Evolutionary conservation across 2,329 filamentous ascomycete species (phyloP), one percentile per base, ranked within the genome.

Genomic region (Talaromyces sp.): DNA sequence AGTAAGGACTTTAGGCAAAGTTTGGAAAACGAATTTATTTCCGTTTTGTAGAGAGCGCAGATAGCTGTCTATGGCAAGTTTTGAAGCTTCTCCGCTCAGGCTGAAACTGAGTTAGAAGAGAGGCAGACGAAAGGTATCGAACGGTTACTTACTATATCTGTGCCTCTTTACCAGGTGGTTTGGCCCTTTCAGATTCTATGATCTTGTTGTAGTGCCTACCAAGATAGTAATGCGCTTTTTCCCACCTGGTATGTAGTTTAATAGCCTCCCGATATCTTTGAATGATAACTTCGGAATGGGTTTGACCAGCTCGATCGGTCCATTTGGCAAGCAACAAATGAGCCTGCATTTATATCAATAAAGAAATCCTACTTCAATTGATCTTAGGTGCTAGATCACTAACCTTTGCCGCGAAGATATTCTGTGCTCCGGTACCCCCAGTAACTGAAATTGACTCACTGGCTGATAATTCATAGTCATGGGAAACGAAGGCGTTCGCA

Each of bases 181-280:
- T 84, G 1, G 84, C 80, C 73, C 91, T 93, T 73, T 98, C 92
- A 0, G 91, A 90, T 68, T 98, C 93, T 3, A 97, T 80, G 4
- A 98, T 84, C 74, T 97, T 99, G 73, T 96, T 96, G 82, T 99
- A 99, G 75, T 98, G 92, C 53, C 93, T 91, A 5, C 95, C 95
- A 10, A 99, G 84, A 73, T 97, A 96, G 73, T 98, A 99, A 71
- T 98, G 93, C 0, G 91, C 93, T 75, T 97, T 98, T 72, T 99
- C 95, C 93, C 93, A 99, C 56, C 70, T 73, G 52, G 70, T 69
- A 62, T 79, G 73, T 43, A 77, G 71, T 56, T 75, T 76, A 53
- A 78, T 80, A 27, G 93, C 93, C 65, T 89, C 85, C 64, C 92
- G 88, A 68, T 97, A 99, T 70, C 91, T 90, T 58, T 87, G 83